A percentile compares a stretch with the other conserved stretches of the same genome.
These are phyloP conservation scores for Claviceps pazoutovae DNA, from an alignment of 2,329 filamentous ascomycete genomes.

Conservation along the genomic window DNA sequence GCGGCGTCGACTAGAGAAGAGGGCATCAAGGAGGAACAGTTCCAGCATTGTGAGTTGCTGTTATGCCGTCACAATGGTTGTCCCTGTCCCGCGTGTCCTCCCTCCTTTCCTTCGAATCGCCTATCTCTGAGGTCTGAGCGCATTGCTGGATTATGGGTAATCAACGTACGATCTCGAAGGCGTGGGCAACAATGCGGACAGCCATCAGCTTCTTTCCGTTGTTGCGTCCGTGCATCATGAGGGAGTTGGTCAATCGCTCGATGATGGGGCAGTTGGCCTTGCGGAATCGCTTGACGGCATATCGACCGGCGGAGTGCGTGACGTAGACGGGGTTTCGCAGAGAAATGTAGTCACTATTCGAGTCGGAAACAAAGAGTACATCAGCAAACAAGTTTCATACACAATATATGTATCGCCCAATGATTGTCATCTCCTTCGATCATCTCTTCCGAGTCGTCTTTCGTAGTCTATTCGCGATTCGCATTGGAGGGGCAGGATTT, in stretches of 20 bases:
- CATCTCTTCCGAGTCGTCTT: not conserved
- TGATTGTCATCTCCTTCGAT: not conserved
- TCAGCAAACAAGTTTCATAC: conserved; percentile 16
- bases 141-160: not conserved
- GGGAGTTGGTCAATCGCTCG: conserved; percentile 99
- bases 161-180: conserved; percentile 93
- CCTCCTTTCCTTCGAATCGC: not conserved
- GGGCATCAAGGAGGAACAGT: not conserved
- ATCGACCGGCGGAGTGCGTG: conserved; percentile 96
- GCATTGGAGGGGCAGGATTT: not conserved
- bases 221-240: conserved; percentile 99
- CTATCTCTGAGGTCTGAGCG: not conserved
- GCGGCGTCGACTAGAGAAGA: not conserved
- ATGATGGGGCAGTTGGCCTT: conserved; percentile 99
- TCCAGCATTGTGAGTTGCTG: not conserved
- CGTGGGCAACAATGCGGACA: conserved; percentile 95
- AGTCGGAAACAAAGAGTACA: conserved; percentile 10
- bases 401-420: not conserved
- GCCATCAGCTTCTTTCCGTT: conserved; percentile 99
- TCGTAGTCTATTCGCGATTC: not conserved
- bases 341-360: conserved; percentile 91
- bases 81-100: not conserved
- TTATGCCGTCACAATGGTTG: not conserved
- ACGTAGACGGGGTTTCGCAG: conserved; percentile 98
- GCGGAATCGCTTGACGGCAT: conserved; percentile 99